Evolutionary conservation across 164 flowering plant species (phyloP).

Genomic region (Euptelea pleiosperma): DNA sequence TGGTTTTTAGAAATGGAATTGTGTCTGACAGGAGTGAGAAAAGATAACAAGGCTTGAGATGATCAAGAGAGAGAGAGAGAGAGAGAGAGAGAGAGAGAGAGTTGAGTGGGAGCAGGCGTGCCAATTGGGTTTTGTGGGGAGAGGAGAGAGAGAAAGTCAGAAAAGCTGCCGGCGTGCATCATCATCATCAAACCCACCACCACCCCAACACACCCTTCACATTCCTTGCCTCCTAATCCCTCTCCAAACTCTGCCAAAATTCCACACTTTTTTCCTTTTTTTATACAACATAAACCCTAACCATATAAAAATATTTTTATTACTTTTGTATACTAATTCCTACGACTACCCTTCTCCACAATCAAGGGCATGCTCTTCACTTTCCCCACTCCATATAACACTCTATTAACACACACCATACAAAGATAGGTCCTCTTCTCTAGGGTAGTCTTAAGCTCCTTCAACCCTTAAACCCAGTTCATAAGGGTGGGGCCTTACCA

Average conservation of each 20-base stretch:
- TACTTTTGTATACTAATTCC: constrained; percentile 7
- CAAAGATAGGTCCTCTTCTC: too few relatives aligned
- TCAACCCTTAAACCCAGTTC: too few relatives aligned
- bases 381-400: background rate
- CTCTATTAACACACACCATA: too few relatives aligned
- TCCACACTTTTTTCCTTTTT: constrained; percentile 31
- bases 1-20: constrained; percentile 24
- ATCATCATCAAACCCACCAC: constrained; percentile 64
- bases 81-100: constrained; percentile 21
- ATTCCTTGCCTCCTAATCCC: constrained; percentile 63
- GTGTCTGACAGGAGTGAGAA: constrained; percentile 33
- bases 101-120: constrained; percentile 83
- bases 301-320: constrained; percentile 13
- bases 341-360: constrained; percentile 15
- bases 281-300: constrained; percentile 22
- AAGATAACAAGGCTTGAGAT: constrained; percentile 19
- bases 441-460: too few relatives aligned
- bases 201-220: constrained; percentile 29
- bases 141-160: constrained; percentile 23
- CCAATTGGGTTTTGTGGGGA: constrained; percentile 31
- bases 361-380: constrained; percentile 35
- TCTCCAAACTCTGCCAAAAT: constrained; percentile 71
- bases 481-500: too few relatives aligned
- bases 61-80: constrained; percentile 1
- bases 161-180: constrained; percentile 90